Conservation (phyloP, 2,329 filamentous ascomycete genomes). For the Diaporthe eres region DNA sequence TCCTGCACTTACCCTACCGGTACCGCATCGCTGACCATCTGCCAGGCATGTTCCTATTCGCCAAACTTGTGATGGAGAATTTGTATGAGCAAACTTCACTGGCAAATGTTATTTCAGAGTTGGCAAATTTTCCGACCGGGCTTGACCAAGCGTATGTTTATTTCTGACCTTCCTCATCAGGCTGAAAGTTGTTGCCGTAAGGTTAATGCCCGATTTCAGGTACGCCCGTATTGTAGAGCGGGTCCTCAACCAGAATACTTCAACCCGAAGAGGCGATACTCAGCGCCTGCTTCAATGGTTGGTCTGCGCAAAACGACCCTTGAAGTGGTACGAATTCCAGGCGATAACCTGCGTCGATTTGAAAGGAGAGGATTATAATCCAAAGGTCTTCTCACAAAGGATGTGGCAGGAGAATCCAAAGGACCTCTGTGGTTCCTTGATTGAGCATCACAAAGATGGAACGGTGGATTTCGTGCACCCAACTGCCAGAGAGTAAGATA, state of each 20-base stretch:
- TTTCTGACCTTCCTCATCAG: background rate
- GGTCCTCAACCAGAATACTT: background rate
- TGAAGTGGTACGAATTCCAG: background rate
- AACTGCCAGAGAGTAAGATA: background rate
- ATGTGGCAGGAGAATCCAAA: background rate
- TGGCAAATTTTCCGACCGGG: background rate
- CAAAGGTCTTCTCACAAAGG: background rate
- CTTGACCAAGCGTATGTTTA: background rate
- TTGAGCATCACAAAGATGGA: background rate
- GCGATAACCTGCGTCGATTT: background rate
- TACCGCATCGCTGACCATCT: background rate
- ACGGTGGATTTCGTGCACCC: background rate
- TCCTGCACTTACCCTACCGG: background rate
- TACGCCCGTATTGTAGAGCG: background rate
- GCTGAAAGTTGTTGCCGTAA: background rate
- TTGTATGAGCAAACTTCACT: background rate
- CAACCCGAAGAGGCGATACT: background rate
- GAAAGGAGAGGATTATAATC: background rate
- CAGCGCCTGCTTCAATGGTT: background rate
- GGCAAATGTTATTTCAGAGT: background rate
- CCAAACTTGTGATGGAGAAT: conserved; percentile 1
- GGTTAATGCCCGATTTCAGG: background rate
- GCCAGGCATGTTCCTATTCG: background rate
- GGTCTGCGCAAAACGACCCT: background rate
- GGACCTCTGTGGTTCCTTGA: background rate